These are phyloP conservation scores for Lipomyces orientalis DNA, from an alignment of 805 yeast genomes.

Conservation along the genomic window DNA sequence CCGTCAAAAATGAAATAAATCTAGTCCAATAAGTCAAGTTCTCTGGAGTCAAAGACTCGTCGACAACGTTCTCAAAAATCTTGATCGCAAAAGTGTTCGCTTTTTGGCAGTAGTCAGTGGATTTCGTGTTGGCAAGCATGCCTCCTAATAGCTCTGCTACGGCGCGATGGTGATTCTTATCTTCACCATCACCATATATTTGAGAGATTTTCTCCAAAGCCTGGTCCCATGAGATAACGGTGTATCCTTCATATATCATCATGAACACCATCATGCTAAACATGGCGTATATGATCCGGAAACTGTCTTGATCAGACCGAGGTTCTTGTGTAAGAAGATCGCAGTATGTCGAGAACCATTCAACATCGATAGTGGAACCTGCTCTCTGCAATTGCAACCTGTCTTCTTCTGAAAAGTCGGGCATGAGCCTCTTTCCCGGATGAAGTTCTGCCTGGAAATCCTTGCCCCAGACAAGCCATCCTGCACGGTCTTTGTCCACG, in stretches of 20 bases:
- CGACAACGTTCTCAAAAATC: constrained; percentile 49
- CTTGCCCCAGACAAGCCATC: constrained; percentile 81
- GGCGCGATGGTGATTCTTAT: constrained; percentile 76
- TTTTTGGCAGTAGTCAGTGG: constrained; percentile 25
- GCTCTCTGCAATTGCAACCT: constrained; percentile 49
- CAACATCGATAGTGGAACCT: constrained; percentile 55
- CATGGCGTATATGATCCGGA: constrained; percentile 68
- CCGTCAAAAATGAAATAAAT: constrained; percentile 65
- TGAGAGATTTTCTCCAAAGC: constrained; percentile 56
- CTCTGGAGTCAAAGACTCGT: constrained; percentile 72
- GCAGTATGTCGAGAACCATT: constrained; percentile 63
- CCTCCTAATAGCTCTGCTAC: constrained; percentile 74
- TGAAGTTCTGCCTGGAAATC: constrained; percentile 47
- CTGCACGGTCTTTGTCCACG: constrained; percentile 61
- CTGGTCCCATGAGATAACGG: constrained; percentile 56
- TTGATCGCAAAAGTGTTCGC: constrained; percentile 48
- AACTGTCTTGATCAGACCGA: constrained; percentile 59
- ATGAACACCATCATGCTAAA: constrained; percentile 58
- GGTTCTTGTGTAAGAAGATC: constrained; percentile 65
- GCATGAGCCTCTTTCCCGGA: constrained; percentile 21
- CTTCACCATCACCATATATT: constrained; percentile 61
- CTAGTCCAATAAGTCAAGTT: constrained; percentile 75
- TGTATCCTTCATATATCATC: constrained; percentile 54
- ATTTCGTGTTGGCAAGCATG: constrained; percentile 51
- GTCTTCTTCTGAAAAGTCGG: constrained; percentile 53